Evolutionary conservation across 2,329 filamentous ascomycete genomes (phyloP), one percentile per base, ranked within the genome.

Genomic region (Fusarium agapanthi): DNA sequence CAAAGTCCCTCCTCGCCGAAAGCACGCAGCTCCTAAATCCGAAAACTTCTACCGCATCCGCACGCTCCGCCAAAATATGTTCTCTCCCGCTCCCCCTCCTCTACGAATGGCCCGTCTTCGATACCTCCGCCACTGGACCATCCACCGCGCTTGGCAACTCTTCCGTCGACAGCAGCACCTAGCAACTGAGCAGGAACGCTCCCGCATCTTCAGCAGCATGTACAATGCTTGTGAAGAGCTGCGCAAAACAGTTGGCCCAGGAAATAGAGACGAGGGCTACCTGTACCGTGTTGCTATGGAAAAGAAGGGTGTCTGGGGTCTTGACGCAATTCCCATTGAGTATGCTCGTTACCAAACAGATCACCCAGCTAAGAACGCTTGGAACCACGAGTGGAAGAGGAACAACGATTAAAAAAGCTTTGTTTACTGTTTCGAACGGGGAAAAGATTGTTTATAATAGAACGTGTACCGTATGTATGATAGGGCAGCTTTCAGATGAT

Each of bases 51-150:
- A 75, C n/a, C 83, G 84, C 71, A 83, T 88, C 76, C 72, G 79
- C 55, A 84, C 83, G 65, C 81, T 88, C 65, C 83, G 82, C 65
- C 78, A 82, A 57, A 85, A 86, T 70, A 85, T 87, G 80, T 86
- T 86, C 75, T 85, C 85, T 35, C 81, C 80, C n/a, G 84, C 86
- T 2, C 88, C 88, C 10, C 84, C 88, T 0, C 95, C 96, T 2
- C 89, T 99, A 73, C 92, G 94, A 77, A 95, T 98, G 88, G 94
- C 90, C 44, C 94, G 95, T 76, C 93, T 92, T 82, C 91, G 96
- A 63, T 89, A 91, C 83, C 90, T 99, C 73, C 93, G 96, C 51
- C 96, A 99, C 87, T 99, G 96, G 96, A 98, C 96, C 57, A 98
- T 99, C 83, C 95, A 98, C 86, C 95, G 96, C 77, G 95, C 95